Evolutionary conservation across 768 basidiomycete species (phyloP).

Genomic region (Lactarius sp.): DNA sequence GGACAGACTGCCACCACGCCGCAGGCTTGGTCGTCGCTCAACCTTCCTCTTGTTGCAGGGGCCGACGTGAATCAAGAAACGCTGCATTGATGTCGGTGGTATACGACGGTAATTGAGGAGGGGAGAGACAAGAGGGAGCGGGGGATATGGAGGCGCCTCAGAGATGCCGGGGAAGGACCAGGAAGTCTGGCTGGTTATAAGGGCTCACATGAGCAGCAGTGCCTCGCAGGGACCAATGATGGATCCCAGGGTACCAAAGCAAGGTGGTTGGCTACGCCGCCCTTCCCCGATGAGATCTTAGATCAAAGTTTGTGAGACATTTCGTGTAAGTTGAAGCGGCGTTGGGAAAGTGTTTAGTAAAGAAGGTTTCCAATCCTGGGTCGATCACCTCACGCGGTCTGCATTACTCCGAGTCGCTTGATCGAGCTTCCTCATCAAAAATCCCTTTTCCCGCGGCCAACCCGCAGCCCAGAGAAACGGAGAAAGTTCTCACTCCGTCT

Average conservation of each 20-base stretch:
- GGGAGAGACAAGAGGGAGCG: background rate
- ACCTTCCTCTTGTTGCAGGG: slow-evolving; percentile 1
- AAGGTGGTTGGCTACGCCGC: background rate
- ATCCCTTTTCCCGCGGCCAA: background rate
- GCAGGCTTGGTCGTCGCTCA: background rate
- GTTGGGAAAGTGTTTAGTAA: background rate
- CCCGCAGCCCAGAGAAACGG: background rate
- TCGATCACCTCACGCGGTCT: background rate
- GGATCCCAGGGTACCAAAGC: background rate
- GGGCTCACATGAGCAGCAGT: background rate
- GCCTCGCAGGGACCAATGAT: background rate
- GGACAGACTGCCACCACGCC: background rate
- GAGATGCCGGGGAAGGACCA: background rate
- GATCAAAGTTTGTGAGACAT: too few relatives aligned
- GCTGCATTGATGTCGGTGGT: background rate
- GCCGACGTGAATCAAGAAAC: background rate
- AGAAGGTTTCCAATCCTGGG: background rate
- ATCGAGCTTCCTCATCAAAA: background rate
- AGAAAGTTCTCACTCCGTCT: background rate
- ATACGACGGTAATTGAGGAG: too few relatives aligned
- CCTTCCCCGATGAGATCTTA: background rate
- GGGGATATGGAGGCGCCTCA: background rate
- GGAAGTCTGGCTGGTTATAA: background rate
- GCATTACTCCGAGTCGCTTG: too few relatives aligned
- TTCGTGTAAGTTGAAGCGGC: too few relatives aligned